Conservation (phyloP, 345 rosid genomes). For the Citrus hindsii region DNA sequence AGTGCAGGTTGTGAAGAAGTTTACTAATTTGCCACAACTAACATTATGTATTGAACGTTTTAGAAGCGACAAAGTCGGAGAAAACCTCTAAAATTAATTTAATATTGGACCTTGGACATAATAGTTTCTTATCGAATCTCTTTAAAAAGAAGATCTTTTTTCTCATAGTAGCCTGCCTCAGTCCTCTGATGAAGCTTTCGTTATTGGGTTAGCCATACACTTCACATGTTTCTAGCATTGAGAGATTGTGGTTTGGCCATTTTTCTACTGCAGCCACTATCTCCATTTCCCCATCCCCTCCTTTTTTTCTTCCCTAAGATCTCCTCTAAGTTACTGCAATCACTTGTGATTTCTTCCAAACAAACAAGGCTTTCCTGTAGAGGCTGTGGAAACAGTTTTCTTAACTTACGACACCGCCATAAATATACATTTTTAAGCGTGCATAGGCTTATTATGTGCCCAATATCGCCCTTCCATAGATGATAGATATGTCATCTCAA, state of each 20-base stretch:
- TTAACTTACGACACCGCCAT: not conserved
- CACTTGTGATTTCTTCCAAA: not conserved
- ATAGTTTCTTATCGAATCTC: no score
- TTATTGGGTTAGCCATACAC: no score
- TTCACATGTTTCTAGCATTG: not conserved
- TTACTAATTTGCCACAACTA: not conserved
- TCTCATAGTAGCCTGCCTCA: no score
- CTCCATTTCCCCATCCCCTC: not conserved
- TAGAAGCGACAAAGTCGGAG: not conserved
- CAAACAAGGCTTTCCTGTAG: not conserved
- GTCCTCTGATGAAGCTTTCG: no score
- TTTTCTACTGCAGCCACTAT: no score
- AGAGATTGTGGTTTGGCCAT: not conserved
- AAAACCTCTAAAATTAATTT: no score
- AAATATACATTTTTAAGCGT: not conserved
- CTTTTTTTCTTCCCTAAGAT: not conserved
- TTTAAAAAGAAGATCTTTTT: no score
- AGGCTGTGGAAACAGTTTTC: not conserved
- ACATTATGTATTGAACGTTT: not conserved
- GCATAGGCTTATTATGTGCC: no score
- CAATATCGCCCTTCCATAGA: not conserved
- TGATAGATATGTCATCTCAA: not conserved
- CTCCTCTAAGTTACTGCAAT: not conserved
- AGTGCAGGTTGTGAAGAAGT: not conserved
- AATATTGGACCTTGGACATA: no score